Evolutionary conservation across 2,329 filamentous ascomycete genomes (phyloP).

Genomic region (Talaromyces sp.): DNA sequence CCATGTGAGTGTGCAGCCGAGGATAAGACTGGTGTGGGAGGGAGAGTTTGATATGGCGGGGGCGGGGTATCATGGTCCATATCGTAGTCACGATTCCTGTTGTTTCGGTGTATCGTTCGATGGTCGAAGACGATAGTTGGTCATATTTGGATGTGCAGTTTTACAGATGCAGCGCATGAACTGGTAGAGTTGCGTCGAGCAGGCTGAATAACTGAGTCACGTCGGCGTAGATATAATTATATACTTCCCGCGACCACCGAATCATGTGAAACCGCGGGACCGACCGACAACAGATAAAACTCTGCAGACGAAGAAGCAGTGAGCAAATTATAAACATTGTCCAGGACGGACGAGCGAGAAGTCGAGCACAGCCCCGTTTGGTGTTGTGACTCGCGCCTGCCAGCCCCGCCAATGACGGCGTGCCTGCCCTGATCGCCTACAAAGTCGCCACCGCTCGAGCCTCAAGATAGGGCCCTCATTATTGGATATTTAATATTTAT

Average conservation of each 20-base stretch:
- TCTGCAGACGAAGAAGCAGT: not conserved
- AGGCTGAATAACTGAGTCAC: not conserved
- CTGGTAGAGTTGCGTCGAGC: not conserved
- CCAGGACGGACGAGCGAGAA: not conserved
- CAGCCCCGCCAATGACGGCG: not conserved
- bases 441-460: not conserved
- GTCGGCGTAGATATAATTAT: not conserved
- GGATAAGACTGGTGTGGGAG: constrained; percentile 3
- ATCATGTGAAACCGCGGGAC: not conserved
- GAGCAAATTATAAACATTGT: not conserved
- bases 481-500: not conserved
- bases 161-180: too few relatives aligned
- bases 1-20: not conserved
- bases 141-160: not conserved
- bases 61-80: constrained; percentile 4
- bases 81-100: not conserved
- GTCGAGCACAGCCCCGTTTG: not conserved
- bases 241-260: not conserved
- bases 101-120: not conserved
- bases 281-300: not conserved
- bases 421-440: not conserved
- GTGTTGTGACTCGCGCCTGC: not conserved
- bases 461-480: not conserved
- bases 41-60: constrained; percentile 9
- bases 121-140: not conserved